These are phyloP conservation scores for Boeremia lycopersici DNA, from an alignment of 2,329 filamentous ascomycete species.

Conservation along the genomic window DNA sequence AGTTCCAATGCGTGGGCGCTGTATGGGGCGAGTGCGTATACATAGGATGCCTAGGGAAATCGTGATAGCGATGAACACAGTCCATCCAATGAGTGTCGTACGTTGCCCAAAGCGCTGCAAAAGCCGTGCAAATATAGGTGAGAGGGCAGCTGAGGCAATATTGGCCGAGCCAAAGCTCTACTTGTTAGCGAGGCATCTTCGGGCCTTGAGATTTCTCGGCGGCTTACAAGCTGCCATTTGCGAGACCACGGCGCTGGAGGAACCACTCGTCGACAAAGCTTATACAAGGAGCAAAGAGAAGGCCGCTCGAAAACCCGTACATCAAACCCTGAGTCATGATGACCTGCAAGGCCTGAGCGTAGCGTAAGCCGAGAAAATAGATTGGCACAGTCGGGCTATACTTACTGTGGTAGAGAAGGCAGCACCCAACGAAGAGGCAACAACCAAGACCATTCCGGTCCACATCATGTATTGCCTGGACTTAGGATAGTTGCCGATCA, in stretches of 20 bases:
- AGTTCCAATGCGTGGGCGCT: not conserved
- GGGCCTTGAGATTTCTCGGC: not conserved
- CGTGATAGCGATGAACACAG: not conserved
- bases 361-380: not conserved
- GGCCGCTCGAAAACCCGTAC: conserved; percentile 1
- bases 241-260: not conserved
- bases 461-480: conserved; percentile 1
- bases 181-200: not conserved
- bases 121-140: not conserved
- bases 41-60: not conserved
- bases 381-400: not conserved
- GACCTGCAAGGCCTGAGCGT: not conserved
- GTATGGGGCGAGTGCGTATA: not conserved
- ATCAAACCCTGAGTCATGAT: conserved; percentile 3
- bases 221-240: conserved; percentile 1
- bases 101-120: not conserved
- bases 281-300: not conserved
- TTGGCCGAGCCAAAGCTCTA: not conserved
- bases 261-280: conserved; percentile 6
- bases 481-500: not conserved
- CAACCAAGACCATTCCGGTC: not conserved
- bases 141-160: conserved; percentile 1
- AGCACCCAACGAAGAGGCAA: not conserved
- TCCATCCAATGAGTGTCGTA: conserved; percentile 2
- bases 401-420: conserved; percentile 1